Base-by-base conservation (phyloP, 495 filamentous ascomycete genomes). In the Pseudoneurospora amorphoporcata region DNA sequence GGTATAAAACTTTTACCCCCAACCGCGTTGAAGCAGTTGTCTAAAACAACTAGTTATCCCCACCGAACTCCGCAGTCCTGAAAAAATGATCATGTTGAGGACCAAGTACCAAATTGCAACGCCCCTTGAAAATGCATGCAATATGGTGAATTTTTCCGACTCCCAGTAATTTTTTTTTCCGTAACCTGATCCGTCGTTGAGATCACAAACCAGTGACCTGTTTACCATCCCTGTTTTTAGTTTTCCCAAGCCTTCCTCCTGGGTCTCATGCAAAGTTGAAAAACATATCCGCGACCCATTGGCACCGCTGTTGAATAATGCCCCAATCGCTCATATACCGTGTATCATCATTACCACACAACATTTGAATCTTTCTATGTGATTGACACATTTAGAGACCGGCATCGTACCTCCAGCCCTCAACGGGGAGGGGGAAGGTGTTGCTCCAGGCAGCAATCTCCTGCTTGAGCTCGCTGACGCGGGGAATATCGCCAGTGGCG, bases 381-480 rank as follows among this genome's bases (percentile, higher is more conserved):
- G 10, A 5, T 65, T 9, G 10, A 61, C 58, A 69, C 29, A 37
- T 39, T 83, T 84, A 86, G 73, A 86, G 76, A 58, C 84, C 84
- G 32, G 84, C 83, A 77, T 87, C 83, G 53, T 79, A 72, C 76
- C 87, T 81, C 87, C 87, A 88, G 76, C 87, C 87, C 84, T 88
- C 88, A 72, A 98, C 91, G 70, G 95, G 95, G 61, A 99, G 89
- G 77, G 95, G 95, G 92, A 97, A 98, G 69, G 89, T 90, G 80
- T 87, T 87, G 80, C 93, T 93, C 96, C 96, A 99, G 61, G 82
- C 83, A 61, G 92, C 84, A 79, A 99, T 91, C 88, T 98, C 95
- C 87, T 93, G 91, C 86, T 89, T 91, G 79, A 98, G 86, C 74
- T 87, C 88, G 74, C 88, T 86, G 81, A 99, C 92, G 86, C 93